Evolutionary conservation across 2,329 filamentous ascomycete genomes (phyloP).

Genomic region (Colletotrichum sp.): DNA sequence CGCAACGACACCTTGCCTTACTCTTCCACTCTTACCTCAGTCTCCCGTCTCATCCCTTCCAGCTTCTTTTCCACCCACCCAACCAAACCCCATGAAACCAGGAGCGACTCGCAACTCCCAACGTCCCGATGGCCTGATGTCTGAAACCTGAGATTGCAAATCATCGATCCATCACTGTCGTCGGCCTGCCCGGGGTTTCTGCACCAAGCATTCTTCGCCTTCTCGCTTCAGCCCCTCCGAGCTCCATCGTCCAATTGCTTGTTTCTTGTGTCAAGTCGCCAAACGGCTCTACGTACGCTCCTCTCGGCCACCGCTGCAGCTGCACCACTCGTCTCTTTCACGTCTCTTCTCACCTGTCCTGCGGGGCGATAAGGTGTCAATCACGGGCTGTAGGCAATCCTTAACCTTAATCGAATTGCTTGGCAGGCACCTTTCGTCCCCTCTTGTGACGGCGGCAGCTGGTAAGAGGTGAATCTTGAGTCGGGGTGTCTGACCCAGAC

Average conservation of each 20-base stretch:
- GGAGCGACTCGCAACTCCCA: conserved; percentile 13
- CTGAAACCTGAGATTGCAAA: conserved; percentile 22
- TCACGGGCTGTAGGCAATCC: not conserved
- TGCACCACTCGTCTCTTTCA: not conserved
- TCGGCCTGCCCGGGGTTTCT: not conserved
- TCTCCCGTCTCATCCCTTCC: not conserved
- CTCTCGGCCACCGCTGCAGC: not conserved
- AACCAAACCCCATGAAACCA: conserved; percentile 11
- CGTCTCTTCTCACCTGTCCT: not conserved
- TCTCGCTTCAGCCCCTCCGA: not conserved
- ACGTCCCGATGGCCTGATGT: conserved; percentile 23
- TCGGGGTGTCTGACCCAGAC: not conserved
- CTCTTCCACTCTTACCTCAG: not conserved
- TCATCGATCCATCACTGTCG: not conserved
- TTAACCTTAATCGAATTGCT: conserved; percentile 1
- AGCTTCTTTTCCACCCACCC: not conserved
- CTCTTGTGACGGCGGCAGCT: not conserved
- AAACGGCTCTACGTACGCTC: not conserved
- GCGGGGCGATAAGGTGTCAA: conserved; percentile 1
- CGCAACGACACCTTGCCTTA: not conserved
- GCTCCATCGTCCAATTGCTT: conserved; percentile 4
- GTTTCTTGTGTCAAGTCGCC: not conserved
- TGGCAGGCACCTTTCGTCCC: not conserved
- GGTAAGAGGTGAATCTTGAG: not conserved
- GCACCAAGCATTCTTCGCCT: not conserved